A percentile compares a stretch with the other conserved stretches of the same genome.
Evolutionary conservation across 495 filamentous ascomycete genomes (phyloP).

Genomic region (Monascus purpureus): DNA sequence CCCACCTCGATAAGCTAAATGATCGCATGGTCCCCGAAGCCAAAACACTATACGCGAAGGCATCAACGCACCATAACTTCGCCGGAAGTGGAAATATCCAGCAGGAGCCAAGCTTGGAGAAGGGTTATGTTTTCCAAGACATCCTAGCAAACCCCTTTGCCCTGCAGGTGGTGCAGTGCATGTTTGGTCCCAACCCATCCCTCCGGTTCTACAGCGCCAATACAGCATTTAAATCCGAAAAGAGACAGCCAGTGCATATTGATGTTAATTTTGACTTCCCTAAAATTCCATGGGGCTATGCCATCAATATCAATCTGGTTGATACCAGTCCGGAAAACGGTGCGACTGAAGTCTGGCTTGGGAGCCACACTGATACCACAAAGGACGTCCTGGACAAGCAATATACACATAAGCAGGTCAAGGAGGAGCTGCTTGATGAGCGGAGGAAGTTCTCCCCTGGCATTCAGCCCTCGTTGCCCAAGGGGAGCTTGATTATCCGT

Average conservation of each 20-base stretch:
- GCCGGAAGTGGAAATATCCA: conserved; percentile 41
- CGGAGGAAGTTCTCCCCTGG: conserved; percentile 15
- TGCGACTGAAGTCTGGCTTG: conserved; percentile 39
- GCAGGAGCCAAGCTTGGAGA: conserved; percentile 35
- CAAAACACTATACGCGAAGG: conserved; percentile 20
- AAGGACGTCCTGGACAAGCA: conserved; percentile 11
- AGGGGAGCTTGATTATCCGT: conserved; percentile 25
- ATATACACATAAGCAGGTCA: conserved; percentile 10
- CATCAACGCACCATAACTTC: conserved; percentile 33
- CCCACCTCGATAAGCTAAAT: conserved; percentile 34
- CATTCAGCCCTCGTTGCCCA: conserved; percentile 23
- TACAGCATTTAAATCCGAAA: conserved; percentile 27
- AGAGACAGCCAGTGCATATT: conserved; percentile 38
- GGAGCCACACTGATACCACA: conserved; percentile 21
- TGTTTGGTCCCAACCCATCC: conserved; percentile 33
- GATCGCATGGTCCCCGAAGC: conserved; percentile 38
- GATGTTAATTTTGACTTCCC: conserved; percentile 43
- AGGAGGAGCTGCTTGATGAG: conserved; percentile 15
- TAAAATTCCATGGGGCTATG: conserved; percentile 8
- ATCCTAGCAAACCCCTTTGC: conserved; percentile 35
- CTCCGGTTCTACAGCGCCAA: conserved; percentile 41
- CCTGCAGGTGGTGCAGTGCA: conserved; percentile 31
- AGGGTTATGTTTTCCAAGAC: conserved; percentile 21
- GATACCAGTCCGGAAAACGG: conserved; percentile 41
- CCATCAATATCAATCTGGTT: conserved; percentile 29